Conservation (phyloP, 768 basidiomycete genomes). For the Russula virescens region DNA sequence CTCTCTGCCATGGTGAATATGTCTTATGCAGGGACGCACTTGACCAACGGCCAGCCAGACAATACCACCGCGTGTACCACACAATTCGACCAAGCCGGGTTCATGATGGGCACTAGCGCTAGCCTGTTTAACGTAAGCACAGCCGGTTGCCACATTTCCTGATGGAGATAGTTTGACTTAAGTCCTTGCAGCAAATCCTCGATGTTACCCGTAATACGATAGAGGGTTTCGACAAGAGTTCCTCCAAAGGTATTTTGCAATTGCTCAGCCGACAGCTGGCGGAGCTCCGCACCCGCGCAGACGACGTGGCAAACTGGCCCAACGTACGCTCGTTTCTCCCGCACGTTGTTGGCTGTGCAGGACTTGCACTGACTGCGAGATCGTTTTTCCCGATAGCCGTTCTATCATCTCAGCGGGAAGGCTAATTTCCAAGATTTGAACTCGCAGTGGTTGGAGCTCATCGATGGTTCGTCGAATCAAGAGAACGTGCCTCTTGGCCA, state of each 20-base stretch:
- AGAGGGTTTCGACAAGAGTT: constrained; percentile 33
- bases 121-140: constrained; percentile 55
- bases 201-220: constrained; percentile 42
- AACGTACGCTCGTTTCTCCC: constrained; percentile 34
- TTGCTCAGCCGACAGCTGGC: constrained; percentile 44
- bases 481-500: constrained; percentile 71
- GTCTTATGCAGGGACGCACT: constrained; percentile 56
- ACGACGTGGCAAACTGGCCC: constrained; percentile 67
- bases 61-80: constrained; percentile 58
- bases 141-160: neutral
- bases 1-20: constrained; percentile 66
- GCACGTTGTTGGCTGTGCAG: neutral
- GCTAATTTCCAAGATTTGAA: constrained; percentile 49
- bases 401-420: constrained; percentile 44
- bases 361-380: neutral
- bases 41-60: constrained; percentile 50
- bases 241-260: constrained; percentile 40
- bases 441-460: constrained; percentile 50
- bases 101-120: constrained; percentile 71
- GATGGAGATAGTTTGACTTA: neutral
- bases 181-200: constrained; percentile 39
- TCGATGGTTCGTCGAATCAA: constrained; percentile 65
- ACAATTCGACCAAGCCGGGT: constrained; percentile 69
- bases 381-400: constrained; percentile 29
- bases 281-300: constrained; percentile 45